These are phyloP conservation scores for Elaphomyces granulatus DNA, from an alignment of 495 filamentous ascomycete genomes.

Conservation along the genomic window DNA sequence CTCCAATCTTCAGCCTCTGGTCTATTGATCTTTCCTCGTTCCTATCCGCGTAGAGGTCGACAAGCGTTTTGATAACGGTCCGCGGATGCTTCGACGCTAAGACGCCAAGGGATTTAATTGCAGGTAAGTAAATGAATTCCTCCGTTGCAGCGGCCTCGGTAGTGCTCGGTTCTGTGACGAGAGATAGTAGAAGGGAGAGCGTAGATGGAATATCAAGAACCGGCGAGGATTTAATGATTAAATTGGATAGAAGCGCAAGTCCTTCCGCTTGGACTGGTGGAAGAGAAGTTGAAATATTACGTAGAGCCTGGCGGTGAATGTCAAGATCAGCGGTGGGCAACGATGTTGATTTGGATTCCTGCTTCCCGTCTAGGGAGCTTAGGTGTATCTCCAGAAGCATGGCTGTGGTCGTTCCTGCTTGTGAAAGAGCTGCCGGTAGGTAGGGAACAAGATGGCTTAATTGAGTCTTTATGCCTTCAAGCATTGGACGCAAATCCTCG, in stretches of 20 bases:
- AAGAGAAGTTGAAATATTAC: conserved; percentile 60
- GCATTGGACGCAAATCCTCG: conserved; percentile 25
- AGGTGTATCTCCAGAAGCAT: conserved; percentile 43
- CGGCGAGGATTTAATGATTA: conserved; percentile 47
- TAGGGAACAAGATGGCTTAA: conserved; percentile 29
- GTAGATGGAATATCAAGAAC: conserved; percentile 58
- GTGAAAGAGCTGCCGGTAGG: conserved; percentile 22
- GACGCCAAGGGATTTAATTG: conserved; percentile 52
- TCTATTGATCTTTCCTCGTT: conserved; percentile 45
- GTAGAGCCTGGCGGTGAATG: conserved; percentile 54
- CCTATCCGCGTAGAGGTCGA: conserved; percentile 55
- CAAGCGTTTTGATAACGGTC: conserved; percentile 47
- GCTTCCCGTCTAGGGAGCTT: conserved; percentile 32
- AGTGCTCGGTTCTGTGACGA: conserved; percentile 39
- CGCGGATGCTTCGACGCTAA: conserved; percentile 50
- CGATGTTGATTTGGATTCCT: conserved; percentile 23
- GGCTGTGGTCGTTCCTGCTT: conserved; percentile 37
- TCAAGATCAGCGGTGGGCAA: conserved; percentile 48
- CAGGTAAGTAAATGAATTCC: conserved; percentile 60
- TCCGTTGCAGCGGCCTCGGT: conserved; percentile 33
- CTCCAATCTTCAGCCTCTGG: conserved; percentile 55
- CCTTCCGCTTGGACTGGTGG: conserved; percentile 69
- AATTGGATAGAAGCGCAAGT: conserved; percentile 49
- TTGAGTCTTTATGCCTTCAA: conserved; percentile 38
- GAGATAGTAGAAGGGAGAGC: conserved; percentile 47